These are phyloP conservation scores for Incumbomyces delicatus DNA, from an alignment of 2,329 filamentous ascomycete species.

Conservation along the genomic window DNA sequence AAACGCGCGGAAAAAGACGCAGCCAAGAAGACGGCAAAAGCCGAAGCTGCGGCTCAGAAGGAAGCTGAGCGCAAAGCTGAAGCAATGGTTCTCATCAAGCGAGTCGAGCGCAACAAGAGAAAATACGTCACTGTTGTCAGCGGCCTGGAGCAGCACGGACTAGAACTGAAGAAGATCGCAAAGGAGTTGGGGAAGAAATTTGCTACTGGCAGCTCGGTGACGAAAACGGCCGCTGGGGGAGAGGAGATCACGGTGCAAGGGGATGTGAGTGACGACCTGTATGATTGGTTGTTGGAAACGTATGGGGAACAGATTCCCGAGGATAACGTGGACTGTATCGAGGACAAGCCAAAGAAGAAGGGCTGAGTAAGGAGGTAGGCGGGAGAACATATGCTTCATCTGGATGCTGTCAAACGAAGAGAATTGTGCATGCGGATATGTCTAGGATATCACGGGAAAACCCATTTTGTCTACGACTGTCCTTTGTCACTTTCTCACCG, in stretches of 20 bases:
- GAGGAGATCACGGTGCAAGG: constrained; percentile 98
- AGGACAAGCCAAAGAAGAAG: constrained; percentile 91
- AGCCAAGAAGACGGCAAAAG: constrained; percentile 92
- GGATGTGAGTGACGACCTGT: constrained; percentile 88
- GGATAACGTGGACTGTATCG: constrained; percentile 87
- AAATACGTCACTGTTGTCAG: constrained; percentile 92
- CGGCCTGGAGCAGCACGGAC: constrained; percentile 78
- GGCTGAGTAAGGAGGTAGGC: not conserved
- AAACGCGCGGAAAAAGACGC: constrained; percentile 94
- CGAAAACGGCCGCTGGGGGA: constrained; percentile 71
- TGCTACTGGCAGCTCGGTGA: constrained; percentile 85
- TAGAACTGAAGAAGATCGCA: constrained; percentile 89
- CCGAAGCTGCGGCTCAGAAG: constrained; percentile 74
- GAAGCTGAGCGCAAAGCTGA: constrained; percentile 73
- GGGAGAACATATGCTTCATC: no score
- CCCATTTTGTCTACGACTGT: no score
- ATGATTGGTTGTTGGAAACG: constrained; percentile 80
- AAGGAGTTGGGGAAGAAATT: constrained; percentile 99
- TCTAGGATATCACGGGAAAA: no score
- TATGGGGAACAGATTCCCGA: constrained; percentile 77
- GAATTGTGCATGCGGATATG: no score
- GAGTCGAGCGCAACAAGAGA: constrained; percentile 94
- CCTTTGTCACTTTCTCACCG: no score
- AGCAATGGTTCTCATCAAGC: constrained; percentile 81
- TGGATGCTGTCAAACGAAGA: no score